phyloP scores from a whole-genome alignment of 2,329 filamentous ascomycete species.

The Aspergillus clavatus region DNA sequence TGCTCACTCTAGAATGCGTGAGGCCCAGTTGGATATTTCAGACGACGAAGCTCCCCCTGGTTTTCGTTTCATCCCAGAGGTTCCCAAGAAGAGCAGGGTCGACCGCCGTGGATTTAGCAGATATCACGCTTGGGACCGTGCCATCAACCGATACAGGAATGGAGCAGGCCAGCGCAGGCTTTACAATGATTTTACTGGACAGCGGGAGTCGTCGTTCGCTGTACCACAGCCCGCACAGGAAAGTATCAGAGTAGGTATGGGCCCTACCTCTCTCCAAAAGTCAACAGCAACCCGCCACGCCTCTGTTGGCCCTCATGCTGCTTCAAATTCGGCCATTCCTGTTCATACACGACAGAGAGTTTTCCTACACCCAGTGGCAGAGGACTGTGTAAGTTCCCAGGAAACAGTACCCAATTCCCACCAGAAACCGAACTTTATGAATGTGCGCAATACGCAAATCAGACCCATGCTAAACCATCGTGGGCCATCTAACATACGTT shows the following conservation, averaged over 20 bases:
- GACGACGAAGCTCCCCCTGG: slow-evolving; percentile 35
- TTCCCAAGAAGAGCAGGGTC: slow-evolving; percentile 30
- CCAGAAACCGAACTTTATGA: not conserved
- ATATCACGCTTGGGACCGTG: slow-evolving; percentile 46
- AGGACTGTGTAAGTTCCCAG: slow-evolving; percentile 18
- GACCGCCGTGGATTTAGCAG: slow-evolving; percentile 44
- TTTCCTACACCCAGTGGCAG: slow-evolving; percentile 6
- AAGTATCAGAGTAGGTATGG: slow-evolving; percentile 7
- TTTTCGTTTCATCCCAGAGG: slow-evolving; percentile 33
- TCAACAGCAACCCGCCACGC: slow-evolving; percentile 5
- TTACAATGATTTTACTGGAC: slow-evolving; percentile 8
- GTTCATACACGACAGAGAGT: slow-evolving; percentile 11
- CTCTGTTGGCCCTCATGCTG: slow-evolving; percentile 14
- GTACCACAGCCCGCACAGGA: slow-evolving; percentile 19
- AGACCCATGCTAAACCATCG: not conserved
- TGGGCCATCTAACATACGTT: not conserved
- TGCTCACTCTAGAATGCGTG: slow-evolving; percentile 15
- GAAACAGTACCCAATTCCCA: not conserved
- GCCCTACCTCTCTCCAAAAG: slow-evolving; percentile 11
- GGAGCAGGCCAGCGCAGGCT: slow-evolving; percentile 12
- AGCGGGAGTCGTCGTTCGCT: slow-evolving; percentile 16
- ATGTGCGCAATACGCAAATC: not conserved
- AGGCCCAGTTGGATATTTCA: slow-evolving; percentile 24
- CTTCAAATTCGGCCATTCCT: slow-evolving; percentile 11
- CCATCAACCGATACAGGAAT: slow-evolving; percentile 36